Conservation (phyloP, 2,329 filamentous ascomycete species). For the Leptoxyphium fumago region DNA sequence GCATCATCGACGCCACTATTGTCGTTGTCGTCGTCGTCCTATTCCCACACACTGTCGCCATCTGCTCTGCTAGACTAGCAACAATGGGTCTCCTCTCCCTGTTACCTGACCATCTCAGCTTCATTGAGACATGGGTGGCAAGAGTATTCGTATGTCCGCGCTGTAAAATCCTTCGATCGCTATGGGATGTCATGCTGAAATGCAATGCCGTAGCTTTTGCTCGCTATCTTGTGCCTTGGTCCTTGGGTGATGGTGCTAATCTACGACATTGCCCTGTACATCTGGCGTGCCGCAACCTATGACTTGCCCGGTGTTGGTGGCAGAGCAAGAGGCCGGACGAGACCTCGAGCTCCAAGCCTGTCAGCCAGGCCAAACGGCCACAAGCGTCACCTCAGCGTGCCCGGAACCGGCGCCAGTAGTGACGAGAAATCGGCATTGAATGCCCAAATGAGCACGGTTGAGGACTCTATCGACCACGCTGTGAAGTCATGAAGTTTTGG, state of each 20-base stretch:
- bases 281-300: conserved; percentile 42
- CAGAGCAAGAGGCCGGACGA: conserved; percentile 41
- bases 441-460: background rate
- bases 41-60: no score
- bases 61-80: background rate
- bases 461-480: background rate
- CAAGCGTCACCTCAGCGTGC: conserved; percentile 28
- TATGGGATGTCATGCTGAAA: background rate
- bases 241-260: conserved; percentile 48
- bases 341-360: conserved; percentile 48
- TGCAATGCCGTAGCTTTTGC: conserved; percentile 35
- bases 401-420: conserved; percentile 8
- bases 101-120: conserved; percentile 42
- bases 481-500: background rate
- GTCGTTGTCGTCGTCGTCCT: no score
- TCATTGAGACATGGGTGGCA: conserved; percentile 47
- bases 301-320: conserved; percentile 47
- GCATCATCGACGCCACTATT: no score
- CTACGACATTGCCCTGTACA: conserved; percentile 50
- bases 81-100: conserved; percentile 52
- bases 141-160: conserved; percentile 40
- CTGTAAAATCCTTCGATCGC: background rate
- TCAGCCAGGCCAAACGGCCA: conserved; percentile 41
- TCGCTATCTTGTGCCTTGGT: conserved; percentile 44
- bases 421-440: background rate